phyloP scores from a whole-genome alignment of 805 yeast genomes.

The Candida chilensis region DNA sequence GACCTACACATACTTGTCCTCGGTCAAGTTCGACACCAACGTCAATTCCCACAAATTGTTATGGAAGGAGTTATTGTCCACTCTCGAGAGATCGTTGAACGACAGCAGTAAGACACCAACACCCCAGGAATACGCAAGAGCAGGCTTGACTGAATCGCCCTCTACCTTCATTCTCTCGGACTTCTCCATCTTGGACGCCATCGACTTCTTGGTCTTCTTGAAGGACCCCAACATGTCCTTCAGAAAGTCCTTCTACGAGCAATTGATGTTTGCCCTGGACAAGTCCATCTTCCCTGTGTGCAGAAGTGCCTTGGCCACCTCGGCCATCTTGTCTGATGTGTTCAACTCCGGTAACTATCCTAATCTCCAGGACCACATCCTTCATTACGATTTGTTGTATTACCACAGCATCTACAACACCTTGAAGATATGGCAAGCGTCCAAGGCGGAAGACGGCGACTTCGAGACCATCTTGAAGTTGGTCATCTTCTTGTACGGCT shows the following conservation, averaged over 20 bases:
- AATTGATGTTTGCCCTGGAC: slow-evolving; percentile 49
- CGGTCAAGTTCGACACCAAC: slow-evolving; percentile 24
- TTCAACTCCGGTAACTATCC: slow-evolving; percentile 16
- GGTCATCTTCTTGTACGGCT: slow-evolving; percentile 23
- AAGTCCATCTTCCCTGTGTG: slow-evolving; percentile 41
- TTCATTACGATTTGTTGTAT: slow-evolving; percentile 45
- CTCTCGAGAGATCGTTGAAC: slow-evolving; percentile 27
- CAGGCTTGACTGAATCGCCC: slow-evolving; percentile 39
- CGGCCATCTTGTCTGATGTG: slow-evolving; percentile 12
- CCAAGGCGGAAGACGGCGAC: slow-evolving; percentile 46
- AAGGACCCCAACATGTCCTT: slow-evolving; percentile 50
- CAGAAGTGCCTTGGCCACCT: slow-evolving; percentile 20
- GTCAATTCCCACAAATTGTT: slow-evolving; percentile 27
- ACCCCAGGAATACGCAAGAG: slow-evolving; percentile 31
- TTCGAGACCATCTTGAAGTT: slow-evolving; percentile 39
- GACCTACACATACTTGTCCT: slow-evolving; percentile 23
- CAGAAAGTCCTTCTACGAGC: slow-evolving; percentile 55
- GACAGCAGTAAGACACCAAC: slow-evolving; percentile 33
- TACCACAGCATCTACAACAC: slow-evolving; percentile 48
- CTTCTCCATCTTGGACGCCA: slow-evolving; percentile 39
- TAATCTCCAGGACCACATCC: slow-evolving; percentile 26
- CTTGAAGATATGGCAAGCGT: slow-evolving; percentile 55
- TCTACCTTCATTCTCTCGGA: slow-evolving; percentile 28
- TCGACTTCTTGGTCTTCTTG: slow-evolving; percentile 46
- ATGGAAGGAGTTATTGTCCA: slow-evolving; percentile 26